Base-by-base conservation (phyloP, 1,284 basidiomycete genomes). In the Boletus mariae region DNA sequence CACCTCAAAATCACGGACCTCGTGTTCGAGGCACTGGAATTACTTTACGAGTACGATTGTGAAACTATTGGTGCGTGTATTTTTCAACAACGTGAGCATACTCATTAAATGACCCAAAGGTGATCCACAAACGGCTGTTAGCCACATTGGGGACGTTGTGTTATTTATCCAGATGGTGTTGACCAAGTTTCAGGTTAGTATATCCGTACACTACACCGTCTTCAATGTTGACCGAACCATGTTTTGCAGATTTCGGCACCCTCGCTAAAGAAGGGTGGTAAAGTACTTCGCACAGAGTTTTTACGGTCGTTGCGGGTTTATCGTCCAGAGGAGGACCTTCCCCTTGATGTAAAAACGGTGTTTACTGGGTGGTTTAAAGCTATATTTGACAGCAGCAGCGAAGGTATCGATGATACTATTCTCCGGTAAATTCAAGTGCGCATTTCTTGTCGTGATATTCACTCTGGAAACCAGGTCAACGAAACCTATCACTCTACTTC, bases 331-430 rank as follows among this genome's bases (percentile, higher is more conserved):
- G 75, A 77, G 13, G 73, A 73, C 23, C 66, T 84, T 5, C 70
- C 75, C 12, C 65, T 61, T 12, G 81, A 84, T 45, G 83, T 87
- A 44, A 59, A 68, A 11, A 59, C 57, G 12, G 77, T 81, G 6
- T 82, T 85, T 57, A 65, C 70, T 29, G 73, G 75, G 3, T 92
- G 89, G 89, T 80, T 78, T 56, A 90, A 88, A 61, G 83, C 86
- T 0, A 72, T 91, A 17, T 92, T 92, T 65, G 86, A 89, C 62
- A 82, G 73, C 47, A 80, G 74, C 51, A 90, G 83, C 57, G 89
- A 91, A 66, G 89, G 89, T 2, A 91, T 92, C 28, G 89, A 90
- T 57, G 89, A 92, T 62, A 82, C 79, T 9, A 86, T 91, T 52
- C 73, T 92, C 17, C 76, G 90, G 87, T 87, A 66, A 58, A 64